phyloP scores from a whole-genome alignment of 176 grass and related monocot species.

The Carex littledalei region DNA sequence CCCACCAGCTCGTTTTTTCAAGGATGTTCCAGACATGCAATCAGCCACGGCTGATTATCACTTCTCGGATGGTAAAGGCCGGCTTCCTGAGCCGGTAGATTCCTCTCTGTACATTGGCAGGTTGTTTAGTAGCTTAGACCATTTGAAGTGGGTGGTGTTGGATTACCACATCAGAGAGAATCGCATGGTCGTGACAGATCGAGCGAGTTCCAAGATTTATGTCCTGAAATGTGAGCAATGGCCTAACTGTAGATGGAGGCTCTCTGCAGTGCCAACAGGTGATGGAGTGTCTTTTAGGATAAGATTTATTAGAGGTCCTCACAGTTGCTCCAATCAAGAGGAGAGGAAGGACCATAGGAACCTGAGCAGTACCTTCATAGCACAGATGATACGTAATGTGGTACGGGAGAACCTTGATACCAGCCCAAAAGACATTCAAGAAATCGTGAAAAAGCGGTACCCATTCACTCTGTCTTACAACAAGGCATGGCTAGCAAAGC shows the following conservation, averaged over 20 bases:
- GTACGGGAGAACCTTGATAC: conserved; percentile 9
- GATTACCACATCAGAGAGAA: conserved; percentile 9
- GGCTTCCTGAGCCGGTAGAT: not conserved
- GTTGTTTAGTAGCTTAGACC: conserved; percentile 12
- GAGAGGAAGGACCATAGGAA: conserved; percentile 4
- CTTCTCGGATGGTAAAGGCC: not conserved
- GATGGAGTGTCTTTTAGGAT: conserved; percentile 13
- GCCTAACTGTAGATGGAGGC: conserved; percentile 6
- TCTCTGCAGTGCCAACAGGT: not conserved
- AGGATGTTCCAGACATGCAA: conserved; percentile 12
- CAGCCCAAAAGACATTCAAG: conserved; percentile 10
- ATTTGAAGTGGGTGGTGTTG: conserved; percentile 14
- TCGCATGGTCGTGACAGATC: not conserved
- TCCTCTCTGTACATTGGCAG: not conserved
- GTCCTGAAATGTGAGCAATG: conserved; percentile 10
- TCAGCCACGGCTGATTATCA: not conserved
- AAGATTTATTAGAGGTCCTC: conserved; percentile 11
- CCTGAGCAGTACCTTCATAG: conserved; percentile 3
- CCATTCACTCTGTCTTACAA: not conserved
- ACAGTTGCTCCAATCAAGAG: conserved; percentile 11
- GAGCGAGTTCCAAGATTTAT: not conserved
- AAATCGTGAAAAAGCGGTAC: not conserved
- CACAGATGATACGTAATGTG: conserved; percentile 2
- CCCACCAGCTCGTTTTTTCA: conserved; percentile 14
- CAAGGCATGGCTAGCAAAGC: conserved; percentile 14